Base-by-base conservation (phyloP, 108 stramenopile genomes). In the Nannochloropsis gaditana region DNA sequence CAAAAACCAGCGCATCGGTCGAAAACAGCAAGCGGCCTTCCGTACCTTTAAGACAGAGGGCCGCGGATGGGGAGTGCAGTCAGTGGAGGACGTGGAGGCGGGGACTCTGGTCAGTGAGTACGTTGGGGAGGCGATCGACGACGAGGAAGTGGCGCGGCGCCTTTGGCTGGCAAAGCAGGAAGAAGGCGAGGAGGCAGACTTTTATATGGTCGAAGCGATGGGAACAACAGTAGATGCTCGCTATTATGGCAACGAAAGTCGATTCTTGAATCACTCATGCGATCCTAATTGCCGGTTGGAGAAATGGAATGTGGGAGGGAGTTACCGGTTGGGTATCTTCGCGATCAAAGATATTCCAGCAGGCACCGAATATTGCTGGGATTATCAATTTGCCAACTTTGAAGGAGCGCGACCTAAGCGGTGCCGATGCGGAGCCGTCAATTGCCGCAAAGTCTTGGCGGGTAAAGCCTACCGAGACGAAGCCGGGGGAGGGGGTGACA, bases 361-460 rank as follows among this genome's bases (percentile, higher is more conserved):
- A 44, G 95, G 95, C 21, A 94, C 93, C 45, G 93, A 94, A 87
- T 88, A 96, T 44, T 92, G 92, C 79, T 96, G 96, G 85, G 96
- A 97, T 87, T 97, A 97, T 90, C 93, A 95, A 86, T 50, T 50
- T 15, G 10, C 11, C 15, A 50, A 82, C 81, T 82, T 82, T 15
- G 47, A 50, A 15, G 47, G 47, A 15, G 15, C 11, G 11, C 10
- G 15, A 15, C 47, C 47, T 10, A 50, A 50, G 47, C 11, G 11
- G 11, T 50, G 47, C 15, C 47, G 47, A 50, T 50, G 47, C 15
- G 47, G 47, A 11, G 47, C 47, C 11, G 47, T 50, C 11, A 50
- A 10, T 10, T 50, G 47, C 15, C 47, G 47, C 11, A 50, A 50
- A 15, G 47, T 50, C 47, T 15, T 50, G 47, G 47, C 47, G 47